These are phyloP conservation scores for Sugiyamaella xylanicola DNA, from an alignment of 1,139 yeast species.

Conservation along the genomic window DNA sequence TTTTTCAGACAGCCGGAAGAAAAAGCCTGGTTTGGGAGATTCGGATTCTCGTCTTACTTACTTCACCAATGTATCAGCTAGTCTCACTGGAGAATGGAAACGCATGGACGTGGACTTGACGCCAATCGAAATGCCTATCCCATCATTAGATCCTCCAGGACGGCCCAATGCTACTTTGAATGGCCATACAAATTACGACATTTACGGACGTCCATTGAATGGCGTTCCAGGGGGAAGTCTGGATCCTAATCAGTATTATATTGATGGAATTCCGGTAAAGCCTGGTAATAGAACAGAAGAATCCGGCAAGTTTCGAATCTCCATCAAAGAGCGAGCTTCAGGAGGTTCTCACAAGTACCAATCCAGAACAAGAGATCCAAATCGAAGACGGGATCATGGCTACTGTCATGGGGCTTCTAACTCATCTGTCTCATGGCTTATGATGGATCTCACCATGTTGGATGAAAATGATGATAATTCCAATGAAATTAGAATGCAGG, in stretches of 20 bases:
- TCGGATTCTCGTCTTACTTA: constrained; percentile 18
- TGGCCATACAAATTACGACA: neutral
- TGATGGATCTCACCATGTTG: constrained; percentile 28
- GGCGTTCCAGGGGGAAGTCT: neutral
- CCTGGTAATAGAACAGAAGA: constrained; percentile 32
- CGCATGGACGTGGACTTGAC: constrained; percentile 22
- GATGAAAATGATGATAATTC: constrained; percentile 29
- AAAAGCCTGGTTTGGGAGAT: neutral
- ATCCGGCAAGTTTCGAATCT: constrained; percentile 27
- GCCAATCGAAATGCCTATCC: constrained; percentile 32
- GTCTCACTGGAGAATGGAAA: constrained; percentile 33
- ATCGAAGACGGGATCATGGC: neutral
- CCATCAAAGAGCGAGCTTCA: constrained; percentile 27
- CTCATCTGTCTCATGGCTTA: constrained; percentile 31
- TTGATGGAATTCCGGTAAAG: constrained; percentile 13
- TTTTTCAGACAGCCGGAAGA: neutral
- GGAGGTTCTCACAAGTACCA: neutral
- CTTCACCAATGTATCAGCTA: constrained; percentile 32
- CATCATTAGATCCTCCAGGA: constrained; percentile 18
- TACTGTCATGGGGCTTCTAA: constrained; percentile 4
- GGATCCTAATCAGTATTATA: constrained; percentile 10
- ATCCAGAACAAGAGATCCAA: neutral
- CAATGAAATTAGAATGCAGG: constrained; percentile 51
- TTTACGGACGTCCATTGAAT: constrained; percentile 10
- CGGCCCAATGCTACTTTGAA: constrained; percentile 1